Base-by-base conservation (phyloP, 345 rosid species). In the Anacardium occidentale region DNA sequence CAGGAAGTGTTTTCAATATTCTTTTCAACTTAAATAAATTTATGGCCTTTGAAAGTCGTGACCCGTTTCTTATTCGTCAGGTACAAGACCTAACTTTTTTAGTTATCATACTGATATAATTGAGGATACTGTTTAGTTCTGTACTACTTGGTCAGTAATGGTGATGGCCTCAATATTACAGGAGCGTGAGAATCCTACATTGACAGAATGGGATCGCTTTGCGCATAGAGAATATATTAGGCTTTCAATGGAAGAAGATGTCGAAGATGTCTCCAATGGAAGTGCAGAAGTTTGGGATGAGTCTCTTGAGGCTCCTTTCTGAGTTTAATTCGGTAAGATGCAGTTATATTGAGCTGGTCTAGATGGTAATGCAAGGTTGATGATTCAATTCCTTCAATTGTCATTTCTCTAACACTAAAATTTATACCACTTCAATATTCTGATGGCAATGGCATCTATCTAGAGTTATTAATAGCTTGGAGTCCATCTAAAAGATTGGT, bases 121-220 rank as follows among this genome's bases (percentile, higher is more conserved):
- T 63, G 45, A 75, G 67, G 17, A 47, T 62, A 15, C 8, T 65
- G 53, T 18, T 50, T 32, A 53, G 40, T 34, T 24, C 29, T 20
- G 9, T 32, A n/a, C 11, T 42, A 21, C 32, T 24, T 50, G 50
- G 81, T 59, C 32, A 34, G 51, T 54, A 34, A 21, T 72, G 37
- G 48, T 73, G 67, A 80, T 68, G 44, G 10, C 26, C 68, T 60
- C 62, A 17, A 73, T 70, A 40, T 55, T 61, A 80, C 78, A 94
- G 98, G 98, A 94, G 83, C 91, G 97, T 7, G 98, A 91, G 76
- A 91, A 90, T 81, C 98, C 98, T 14, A 87, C 96, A 64, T 83
- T 93, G 92, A 94, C 97, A 25, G 98, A 94, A 58, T 94, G 98
- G 98, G 98, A 94, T 75, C 91, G 98, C 7, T 94, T 94, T 88